Conservation (phyloP, 1,139 yeast genomes). For the Saccharomycopsis hybrid region DNA sequence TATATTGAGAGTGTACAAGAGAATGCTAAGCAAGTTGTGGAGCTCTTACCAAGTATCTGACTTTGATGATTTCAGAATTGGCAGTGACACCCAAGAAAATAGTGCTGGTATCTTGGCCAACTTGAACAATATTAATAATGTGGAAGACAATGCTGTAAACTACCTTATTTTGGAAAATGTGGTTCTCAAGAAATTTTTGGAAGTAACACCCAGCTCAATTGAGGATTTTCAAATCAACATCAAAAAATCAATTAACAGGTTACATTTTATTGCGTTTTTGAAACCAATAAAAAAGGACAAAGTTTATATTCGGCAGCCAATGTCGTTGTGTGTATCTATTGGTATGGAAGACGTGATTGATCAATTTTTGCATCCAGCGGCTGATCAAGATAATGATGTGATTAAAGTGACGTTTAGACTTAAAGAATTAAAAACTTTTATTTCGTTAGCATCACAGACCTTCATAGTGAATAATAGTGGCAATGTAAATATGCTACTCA, state of each 20-base stretch:
- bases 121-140: not conserved
- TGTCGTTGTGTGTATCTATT: slow-evolving; percentile 18
- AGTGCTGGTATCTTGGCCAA: not conserved
- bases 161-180: slow-evolving; percentile 16
- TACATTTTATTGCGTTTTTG: slow-evolving; percentile 18
- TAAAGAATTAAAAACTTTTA: slow-evolving; percentile 16
- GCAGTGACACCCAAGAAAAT: not conserved
- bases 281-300: slow-evolving; percentile 20
- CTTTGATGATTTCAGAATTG: no score
- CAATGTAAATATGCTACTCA: no score
- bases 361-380: slow-evolving; percentile 14
- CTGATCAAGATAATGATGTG: slow-evolving; percentile 21
- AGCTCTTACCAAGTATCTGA: not conserved
- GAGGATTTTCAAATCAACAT: slow-evolving; percentile 20
- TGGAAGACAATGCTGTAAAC: slow-evolving; percentile 2
- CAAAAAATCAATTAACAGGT: slow-evolving; percentile 4
- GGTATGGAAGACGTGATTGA: slow-evolving; percentile 12
- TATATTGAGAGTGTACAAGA: slow-evolving; percentile 2
- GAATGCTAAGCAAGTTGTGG: slow-evolving; percentile 5
- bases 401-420: slow-evolving; percentile 15
- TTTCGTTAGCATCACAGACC: slow-evolving; percentile 1
- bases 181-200: slow-evolving; percentile 17
- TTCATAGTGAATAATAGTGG: no score
- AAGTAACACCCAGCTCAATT: slow-evolving; percentile 12
- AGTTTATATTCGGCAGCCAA: slow-evolving; percentile 20